Evolutionary conservation across 805 yeast species (phyloP).

Genomic region (Candida succiphila): DNA sequence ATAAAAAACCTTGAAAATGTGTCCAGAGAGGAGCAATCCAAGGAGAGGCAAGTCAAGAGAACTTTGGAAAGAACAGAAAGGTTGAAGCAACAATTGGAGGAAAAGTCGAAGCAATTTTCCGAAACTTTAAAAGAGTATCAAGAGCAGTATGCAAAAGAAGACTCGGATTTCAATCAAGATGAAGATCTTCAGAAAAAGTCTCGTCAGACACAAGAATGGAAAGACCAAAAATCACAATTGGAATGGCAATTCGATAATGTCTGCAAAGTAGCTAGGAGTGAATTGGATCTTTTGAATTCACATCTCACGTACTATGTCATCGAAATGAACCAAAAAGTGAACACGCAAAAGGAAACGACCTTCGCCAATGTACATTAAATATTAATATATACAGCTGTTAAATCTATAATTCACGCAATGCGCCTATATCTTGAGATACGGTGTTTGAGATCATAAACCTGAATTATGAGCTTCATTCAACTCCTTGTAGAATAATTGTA

Average conservation of each 20-base stretch:
- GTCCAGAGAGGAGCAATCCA: conserved; percentile 32
- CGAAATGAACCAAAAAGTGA: conserved; percentile 33
- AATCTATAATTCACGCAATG: too few species aligned
- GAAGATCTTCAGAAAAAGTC: conserved; percentile 38
- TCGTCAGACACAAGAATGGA: conserved; percentile 30
- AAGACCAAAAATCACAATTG: conserved; percentile 23
- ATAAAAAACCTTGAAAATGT: conserved; percentile 28
- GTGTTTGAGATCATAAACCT: too few species aligned
- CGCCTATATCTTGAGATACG: too few species aligned
- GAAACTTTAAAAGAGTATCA: conserved; percentile 33
- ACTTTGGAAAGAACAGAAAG: conserved; percentile 38
- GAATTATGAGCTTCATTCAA: too few species aligned
- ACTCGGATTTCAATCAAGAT: conserved; percentile 35
- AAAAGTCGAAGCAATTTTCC: conserved; percentile 32
- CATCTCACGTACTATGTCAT: conserved; percentile 43
- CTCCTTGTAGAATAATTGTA: conserved; percentile 65
- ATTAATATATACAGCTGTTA: background rate
- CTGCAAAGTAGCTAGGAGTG: conserved; percentile 40
- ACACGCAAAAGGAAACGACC: too few species aligned
- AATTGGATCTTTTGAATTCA: conserved; percentile 42
- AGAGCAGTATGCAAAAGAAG: conserved; percentile 36
- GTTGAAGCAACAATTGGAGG: conserved; percentile 31
- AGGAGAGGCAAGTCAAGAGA: conserved; percentile 38
- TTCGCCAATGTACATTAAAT: background rate
- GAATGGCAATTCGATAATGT: conserved; percentile 40